A percentile compares a stretch with the other conserved stretches of the same genome.
phyloP scores from a whole-genome alignment of 257 asterid genomes.

The Nicotiana knightiana region DNA sequence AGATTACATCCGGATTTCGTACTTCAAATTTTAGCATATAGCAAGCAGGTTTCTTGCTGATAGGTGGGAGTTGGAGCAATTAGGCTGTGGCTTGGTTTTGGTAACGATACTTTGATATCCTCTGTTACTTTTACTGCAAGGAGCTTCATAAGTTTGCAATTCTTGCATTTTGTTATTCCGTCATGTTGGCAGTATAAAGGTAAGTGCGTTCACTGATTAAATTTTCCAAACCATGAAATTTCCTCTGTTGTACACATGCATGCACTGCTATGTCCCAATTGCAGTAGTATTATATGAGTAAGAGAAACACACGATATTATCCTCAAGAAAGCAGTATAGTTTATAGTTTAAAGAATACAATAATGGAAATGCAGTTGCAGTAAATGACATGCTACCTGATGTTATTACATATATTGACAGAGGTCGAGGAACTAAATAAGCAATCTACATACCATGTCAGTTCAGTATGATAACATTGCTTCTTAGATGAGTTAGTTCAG shows the following conservation, averaged over 20 bases:
- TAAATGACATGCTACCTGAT: neutral
- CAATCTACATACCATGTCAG: neutral
- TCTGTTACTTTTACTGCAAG: neutral
- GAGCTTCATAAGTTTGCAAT: neutral
- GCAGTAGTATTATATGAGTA: neutral
- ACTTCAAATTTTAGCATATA: neutral
- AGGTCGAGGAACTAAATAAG: neutral
- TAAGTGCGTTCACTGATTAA: neutral
- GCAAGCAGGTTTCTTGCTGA: neutral
- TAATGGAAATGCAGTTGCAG: neutral
- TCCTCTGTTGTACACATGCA: neutral
- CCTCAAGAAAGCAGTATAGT: neutral
- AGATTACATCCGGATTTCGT: conserved; percentile 26
- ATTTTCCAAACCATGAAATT: neutral
- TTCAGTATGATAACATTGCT: neutral
- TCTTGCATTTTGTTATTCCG: neutral
- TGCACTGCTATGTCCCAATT: neutral
- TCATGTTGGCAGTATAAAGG: neutral
- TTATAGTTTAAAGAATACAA: neutral
- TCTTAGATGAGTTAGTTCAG: neutral
- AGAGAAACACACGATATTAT: neutral
- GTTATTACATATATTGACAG: neutral
- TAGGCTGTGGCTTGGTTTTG: neutral
- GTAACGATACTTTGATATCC: neutral
- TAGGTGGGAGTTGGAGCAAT: neutral